Evolutionary conservation across 345 rosid species (phyloP).

Genomic region (Salix dunnii): DNA sequence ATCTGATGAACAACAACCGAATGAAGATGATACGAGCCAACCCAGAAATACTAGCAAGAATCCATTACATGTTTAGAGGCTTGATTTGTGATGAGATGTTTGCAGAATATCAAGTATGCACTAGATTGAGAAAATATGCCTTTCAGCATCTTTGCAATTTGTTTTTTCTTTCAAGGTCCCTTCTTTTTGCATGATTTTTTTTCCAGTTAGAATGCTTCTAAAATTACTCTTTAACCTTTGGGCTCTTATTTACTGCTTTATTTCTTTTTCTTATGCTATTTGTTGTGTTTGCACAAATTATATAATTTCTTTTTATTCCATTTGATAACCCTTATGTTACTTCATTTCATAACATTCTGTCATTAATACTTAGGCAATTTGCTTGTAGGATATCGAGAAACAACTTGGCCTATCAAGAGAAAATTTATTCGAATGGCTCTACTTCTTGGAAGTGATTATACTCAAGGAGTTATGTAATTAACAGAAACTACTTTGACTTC

Average conservation of each 20-base stretch:
- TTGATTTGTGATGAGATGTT: constrained; percentile 99
- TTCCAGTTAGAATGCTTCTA: not conserved
- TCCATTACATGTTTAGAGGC: too few relatives aligned
- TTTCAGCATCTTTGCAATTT: constrained; percentile 3
- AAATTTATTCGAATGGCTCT: constrained; percentile 79
- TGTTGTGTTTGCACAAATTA: not conserved
- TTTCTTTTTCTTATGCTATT: not conserved
- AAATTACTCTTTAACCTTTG: not conserved
- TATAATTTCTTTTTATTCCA: not conserved
- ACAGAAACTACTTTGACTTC: not conserved
- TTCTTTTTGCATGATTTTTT: not conserved
- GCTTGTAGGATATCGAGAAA: constrained; percentile 74
- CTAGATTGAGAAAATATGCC: not conserved
- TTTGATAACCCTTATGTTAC: too few relatives aligned
- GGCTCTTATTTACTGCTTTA: not conserved
- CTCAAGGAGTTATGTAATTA: constrained; percentile 87
- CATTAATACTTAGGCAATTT: not conserved
- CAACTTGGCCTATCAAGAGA: constrained; percentile 86
- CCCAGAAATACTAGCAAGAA: too few relatives aligned
- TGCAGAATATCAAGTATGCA: constrained; percentile 78
- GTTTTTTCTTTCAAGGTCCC: not conserved
- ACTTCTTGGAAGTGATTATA: constrained; percentile 97
- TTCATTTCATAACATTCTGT: not conserved
- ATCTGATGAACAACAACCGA: too few relatives aligned
- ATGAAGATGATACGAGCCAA: too few relatives aligned